Evolutionary conservation across 805 yeast genomes (phyloP).

Genomic region (Cyberlindnera americana): DNA sequence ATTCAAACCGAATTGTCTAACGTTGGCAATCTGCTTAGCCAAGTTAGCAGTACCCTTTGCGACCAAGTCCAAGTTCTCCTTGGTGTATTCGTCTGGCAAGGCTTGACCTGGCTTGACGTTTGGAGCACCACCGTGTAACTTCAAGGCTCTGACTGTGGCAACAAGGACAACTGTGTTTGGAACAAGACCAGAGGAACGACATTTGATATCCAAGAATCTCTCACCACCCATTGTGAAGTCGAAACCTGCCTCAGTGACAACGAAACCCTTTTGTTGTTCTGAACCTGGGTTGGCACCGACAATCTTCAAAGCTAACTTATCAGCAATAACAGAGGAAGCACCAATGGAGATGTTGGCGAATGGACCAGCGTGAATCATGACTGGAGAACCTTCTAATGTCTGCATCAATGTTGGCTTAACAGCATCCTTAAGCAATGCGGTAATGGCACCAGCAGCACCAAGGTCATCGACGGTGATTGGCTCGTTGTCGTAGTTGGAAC

Average conservation of each 20-base stretch:
- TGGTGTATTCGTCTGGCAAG: slow-evolving; percentile 66
- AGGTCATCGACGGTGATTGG: slow-evolving; percentile 82
- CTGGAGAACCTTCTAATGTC: slow-evolving; percentile 86
- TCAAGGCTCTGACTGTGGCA: slow-evolving; percentile 81
- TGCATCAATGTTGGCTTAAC: slow-evolving; percentile 85
- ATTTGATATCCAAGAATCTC: slow-evolving; percentile 77
- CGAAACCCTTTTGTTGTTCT: slow-evolving; percentile 62
- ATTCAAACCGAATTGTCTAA: slow-evolving; percentile 67
- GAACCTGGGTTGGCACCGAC: slow-evolving; percentile 51
- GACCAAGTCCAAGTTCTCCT: slow-evolving; percentile 68
- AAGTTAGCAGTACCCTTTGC: slow-evolving; percentile 69
- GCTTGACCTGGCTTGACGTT: slow-evolving; percentile 84
- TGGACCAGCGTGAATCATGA: slow-evolving; percentile 85
- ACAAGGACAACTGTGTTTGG: slow-evolving; percentile 80
- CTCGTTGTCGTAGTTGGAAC: slow-evolving; percentile 60
- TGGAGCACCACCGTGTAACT: slow-evolving; percentile 87
- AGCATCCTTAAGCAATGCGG: slow-evolving; percentile 78
- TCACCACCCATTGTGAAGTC: slow-evolving; percentile 94
- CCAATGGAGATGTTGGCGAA: slow-evolving; percentile 87
- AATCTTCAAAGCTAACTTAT: slow-evolving; percentile 73
- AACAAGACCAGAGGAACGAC: slow-evolving; percentile 73
- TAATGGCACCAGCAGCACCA: slow-evolving; percentile 83
- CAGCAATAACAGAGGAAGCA: slow-evolving; percentile 80
- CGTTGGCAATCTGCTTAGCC: slow-evolving; percentile 73
- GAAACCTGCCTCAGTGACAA: slow-evolving; percentile 85